Base-by-base conservation (phyloP, 2,329 filamentous ascomycete species). In the Monosporascus sp. region DNA sequence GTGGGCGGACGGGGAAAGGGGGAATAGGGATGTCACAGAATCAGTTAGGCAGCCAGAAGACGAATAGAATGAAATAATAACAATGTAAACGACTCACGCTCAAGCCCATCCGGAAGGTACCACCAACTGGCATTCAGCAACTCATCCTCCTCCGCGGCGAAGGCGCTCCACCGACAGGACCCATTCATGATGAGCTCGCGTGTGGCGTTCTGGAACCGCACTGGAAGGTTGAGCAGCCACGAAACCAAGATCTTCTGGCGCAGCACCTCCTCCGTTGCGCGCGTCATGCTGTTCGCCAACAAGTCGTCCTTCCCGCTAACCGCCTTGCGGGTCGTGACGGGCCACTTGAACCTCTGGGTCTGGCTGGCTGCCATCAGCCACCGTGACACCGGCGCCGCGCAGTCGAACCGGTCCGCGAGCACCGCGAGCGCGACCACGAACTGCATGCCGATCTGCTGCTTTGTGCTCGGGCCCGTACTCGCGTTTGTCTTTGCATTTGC, bases 321-420 rank as follows among this genome's bases (percentile, higher is more conserved):
- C 68, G 71, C 67, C 37, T 69, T 74, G 5, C 70, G 69, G 40
- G 58, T 72, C 7, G 76, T 79, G 40, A 71, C 57, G 1, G 80
- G 80, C 75, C 81, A 85, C 62, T 78, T 81, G 64, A 80, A 78
- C 62, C 75, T 81, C 48, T 77, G 63, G 11, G 73, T 66, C 16
- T 69, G 66, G 48, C 22, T 19, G 19, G 17, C 38, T 6, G 17
- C 17, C 43, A 74, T 75, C 19, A 87, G 68, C 57, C 82, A 81
- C 47, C 72, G 73, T 8, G 79, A 74, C 2, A 90, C 76, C 11
- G 74, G 66, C 3, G 74, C 67, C 2, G 83, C 70, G 55, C 85
- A 87, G 70, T 87, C 85, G 68, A 90, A 91, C 45, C 86, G 81
- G 67, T 91, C 88, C 9, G 87, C 86, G 52, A 89, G 78, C 50